Evolutionary conservation across 306 rosid genomes (phyloP), one percentile per base, ranked within the genome.

Genomic region (Senna tora): DNA sequence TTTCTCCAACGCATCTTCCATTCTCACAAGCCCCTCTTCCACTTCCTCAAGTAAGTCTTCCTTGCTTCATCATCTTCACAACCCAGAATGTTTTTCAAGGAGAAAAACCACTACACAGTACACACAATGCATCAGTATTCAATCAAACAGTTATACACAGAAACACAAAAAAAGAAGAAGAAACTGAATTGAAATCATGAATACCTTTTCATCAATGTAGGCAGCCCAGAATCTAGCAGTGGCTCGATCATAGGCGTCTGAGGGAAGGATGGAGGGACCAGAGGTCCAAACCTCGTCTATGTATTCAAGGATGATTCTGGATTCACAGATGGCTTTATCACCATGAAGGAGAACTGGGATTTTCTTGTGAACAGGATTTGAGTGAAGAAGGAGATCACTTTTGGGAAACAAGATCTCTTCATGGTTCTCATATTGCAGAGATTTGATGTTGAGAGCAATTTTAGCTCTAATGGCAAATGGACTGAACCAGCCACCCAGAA

Each of bases 261-360:
- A 71, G 16, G 96, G 85, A 1, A 90, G 87, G 28, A 90, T 75
- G 4, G 92, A 78, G 14, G 79, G 77, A 9, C 57, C 79, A 21
- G 73, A 47, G 13, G 82, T 4, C 89, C 90, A 87, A 12, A 71
- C 61, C 41, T 90, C 90, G 30, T 90, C 85, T 25, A 87, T 76
- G 69, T 90, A 87, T 17, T 90, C 72, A 25, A 82, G 78, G 52
- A 90, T 90, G 30, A 89, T 6, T 17, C 78, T 74, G 63, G 96
- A 90, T 51, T 90, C 96, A 7, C 78, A 87, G 0, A 90, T 59
- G 63, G 92, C 86, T 56, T 70, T 85, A 4, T 19, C 83, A 0
- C 41, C 32, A 36, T 90, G 92, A 61, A 90, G 36, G 3, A 89
- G 89, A 76, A 89, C 90, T 0, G 89, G 92, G 61, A 87, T 76